Percentiles rank a stretch among this genome's conserved stretches.
Conservation (phyloP, 2,329 filamentous ascomycete genomes). For the Cercospora sp. region DNA sequence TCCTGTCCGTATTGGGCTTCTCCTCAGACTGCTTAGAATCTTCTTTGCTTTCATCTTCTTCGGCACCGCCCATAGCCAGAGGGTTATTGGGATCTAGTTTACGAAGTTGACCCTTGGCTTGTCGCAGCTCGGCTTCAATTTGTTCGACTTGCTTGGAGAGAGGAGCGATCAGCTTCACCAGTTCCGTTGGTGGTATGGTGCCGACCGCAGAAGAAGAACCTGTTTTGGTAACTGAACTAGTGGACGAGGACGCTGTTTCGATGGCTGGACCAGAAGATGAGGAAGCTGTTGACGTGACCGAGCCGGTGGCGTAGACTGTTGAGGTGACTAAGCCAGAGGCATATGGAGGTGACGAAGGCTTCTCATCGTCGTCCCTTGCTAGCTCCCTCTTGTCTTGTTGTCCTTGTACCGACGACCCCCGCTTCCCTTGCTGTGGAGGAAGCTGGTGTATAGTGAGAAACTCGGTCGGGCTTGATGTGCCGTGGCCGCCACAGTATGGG, state of each 20-base stretch:
- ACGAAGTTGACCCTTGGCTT: conserved; percentile 9
- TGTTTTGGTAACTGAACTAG: neutral
- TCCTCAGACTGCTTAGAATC: neutral
- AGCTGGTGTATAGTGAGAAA: no score
- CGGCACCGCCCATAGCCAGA: neutral
- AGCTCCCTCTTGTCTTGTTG: neutral
- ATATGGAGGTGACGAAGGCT: neutral
- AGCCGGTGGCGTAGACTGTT: neutral
- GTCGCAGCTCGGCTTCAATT: conserved; percentile 4
- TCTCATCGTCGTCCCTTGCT: neutral
- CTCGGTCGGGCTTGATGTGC: neutral
- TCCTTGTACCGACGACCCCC: neutral
- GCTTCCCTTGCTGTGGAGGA: neutral
- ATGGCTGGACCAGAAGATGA: neutral
- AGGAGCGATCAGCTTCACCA: conserved; percentile 12
- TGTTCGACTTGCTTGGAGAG: conserved; percentile 11
- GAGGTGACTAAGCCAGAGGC: neutral
- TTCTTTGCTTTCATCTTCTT: neutral
- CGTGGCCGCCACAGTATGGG: neutral
- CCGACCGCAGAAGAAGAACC: neutral
- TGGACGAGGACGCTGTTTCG: neutral
- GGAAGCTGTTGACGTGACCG: neutral
- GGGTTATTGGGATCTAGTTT: neutral
- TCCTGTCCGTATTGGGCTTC: neutral
- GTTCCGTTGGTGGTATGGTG: neutral